These are phyloP conservation scores for Aspergillus sp. DNA, from an alignment of 2,329 filamentous ascomycete genomes.

Conservation along the genomic window DNA sequence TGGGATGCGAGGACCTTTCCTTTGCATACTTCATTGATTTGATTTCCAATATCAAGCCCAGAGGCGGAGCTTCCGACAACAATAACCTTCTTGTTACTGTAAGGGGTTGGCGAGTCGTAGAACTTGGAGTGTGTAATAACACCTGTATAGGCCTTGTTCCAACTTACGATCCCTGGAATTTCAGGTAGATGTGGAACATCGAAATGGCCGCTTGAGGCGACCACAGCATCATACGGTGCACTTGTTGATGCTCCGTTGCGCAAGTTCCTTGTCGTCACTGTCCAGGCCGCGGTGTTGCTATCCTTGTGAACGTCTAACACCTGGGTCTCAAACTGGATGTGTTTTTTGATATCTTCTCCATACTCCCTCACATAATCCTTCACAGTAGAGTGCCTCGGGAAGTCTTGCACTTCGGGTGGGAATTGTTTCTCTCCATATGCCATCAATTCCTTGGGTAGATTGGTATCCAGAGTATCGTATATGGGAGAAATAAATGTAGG, in stretches of 20 bases:
- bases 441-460: conserved; percentile 83
- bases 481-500: conserved; percentile 77
- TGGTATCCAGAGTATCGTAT: conserved; percentile 80
- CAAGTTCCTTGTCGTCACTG: conserved; percentile 56
- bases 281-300: conserved; percentile 54
- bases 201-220: conserved; percentile 76
- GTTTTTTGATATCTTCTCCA: conserved; percentile 63
- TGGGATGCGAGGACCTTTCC: conserved; percentile 65
- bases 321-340: conserved; percentile 70
- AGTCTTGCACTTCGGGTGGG: conserved; percentile 64
- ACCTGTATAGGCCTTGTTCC: conserved; percentile 59
- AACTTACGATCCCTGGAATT: conserved; percentile 59
- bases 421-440: conserved; percentile 71
- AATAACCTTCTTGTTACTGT: conserved; percentile 69
- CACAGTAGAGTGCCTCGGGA: conserved; percentile 71
- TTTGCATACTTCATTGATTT: conserved; percentile 65
- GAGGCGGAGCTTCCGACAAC: conserved; percentile 84
- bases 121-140: conserved; percentile 74
- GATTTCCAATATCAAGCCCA: conserved; percentile 76
- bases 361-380: conserved; percentile 73
- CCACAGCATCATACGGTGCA: conserved; percentile 68
- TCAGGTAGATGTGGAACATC: conserved; percentile 66
- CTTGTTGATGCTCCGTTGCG: conserved; percentile 40
- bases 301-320: conserved; percentile 60
- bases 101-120: conserved; percentile 68